Base-by-base conservation (phyloP, 139 green algal genomes). In the Zygnema circumcarinatum region DNA sequence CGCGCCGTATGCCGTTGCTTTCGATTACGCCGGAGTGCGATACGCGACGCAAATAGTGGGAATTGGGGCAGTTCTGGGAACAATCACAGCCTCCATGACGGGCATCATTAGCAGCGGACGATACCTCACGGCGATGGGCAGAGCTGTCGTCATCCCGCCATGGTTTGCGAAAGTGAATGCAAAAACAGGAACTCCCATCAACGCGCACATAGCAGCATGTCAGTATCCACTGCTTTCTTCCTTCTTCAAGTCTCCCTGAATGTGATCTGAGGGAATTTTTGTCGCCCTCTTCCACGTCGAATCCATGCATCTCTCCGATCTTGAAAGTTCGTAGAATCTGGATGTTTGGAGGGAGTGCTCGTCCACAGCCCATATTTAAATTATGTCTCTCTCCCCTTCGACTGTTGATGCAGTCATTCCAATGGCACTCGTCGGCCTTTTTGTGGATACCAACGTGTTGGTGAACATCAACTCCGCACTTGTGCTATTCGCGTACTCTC, bases 1-100 rank as follows among this genome's bases (percentile, higher is more conserved):
- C 29, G 93, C 93, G 22, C 88, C 88, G 0, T 92, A 90, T 40
- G 62, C 76, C 29, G 88, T 81, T 1, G 92, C 92, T 0, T 94
- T 94, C 21, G 33, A 40, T 3, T 25, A 20, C 7, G 35, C 35
- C 21, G 76, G 76, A n/a, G 16, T 40, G 11, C 2, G 21, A 38
- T 83, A n/a, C 20, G 76, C 76, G 7, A 74, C 32, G 11, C 67
- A 83, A 47, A 83, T 83, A n/a, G 76, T 83, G 20, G 35, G 39
- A 22, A 38, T 83, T 47, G 76, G 33, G 7, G 76, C 76, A 3
- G 33, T 83, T 53, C 11, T 83, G 32, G 76, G 76, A 67, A 83
- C 67, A 22, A 11, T 83, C 11, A 83, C 76, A 74, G 35, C 35
- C 39, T n/a, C 67, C 11, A 22, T 83, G 11, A 20, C 67, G 35